phyloP scores from a whole-genome alignment of 345 rosid species.

The Moringa oleifera region DNA sequence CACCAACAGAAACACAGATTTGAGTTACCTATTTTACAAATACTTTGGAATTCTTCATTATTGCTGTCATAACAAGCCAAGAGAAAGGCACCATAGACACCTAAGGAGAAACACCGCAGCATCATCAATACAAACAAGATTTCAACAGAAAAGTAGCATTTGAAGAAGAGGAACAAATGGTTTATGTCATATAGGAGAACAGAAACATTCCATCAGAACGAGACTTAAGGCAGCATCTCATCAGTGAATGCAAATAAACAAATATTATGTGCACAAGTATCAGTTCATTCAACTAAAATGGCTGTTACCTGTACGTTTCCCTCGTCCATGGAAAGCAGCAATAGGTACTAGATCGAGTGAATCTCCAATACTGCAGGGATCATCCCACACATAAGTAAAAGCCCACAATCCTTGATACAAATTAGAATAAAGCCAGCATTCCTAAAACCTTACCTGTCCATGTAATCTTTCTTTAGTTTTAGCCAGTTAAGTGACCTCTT shows the following conservation, averaged over 20 bases:
- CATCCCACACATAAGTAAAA: neutral
- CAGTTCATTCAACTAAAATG: neutral
- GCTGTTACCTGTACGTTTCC: slow-evolving; percentile 75
- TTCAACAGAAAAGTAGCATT: neutral
- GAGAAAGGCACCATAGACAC: slow-evolving; percentile 90
- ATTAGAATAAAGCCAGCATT: neutral
- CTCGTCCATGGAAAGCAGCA: slow-evolving; percentile 95
- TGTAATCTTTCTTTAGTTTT: slow-evolving; percentile 93
- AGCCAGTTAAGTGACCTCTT: slow-evolving; percentile 91
- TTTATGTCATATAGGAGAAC: neutral
- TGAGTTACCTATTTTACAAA: slow-evolving; percentile 81
- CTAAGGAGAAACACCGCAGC: slow-evolving; percentile 32
- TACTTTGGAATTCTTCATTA: slow-evolving; percentile 90
- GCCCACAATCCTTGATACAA: neutral
- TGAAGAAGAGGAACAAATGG: neutral
- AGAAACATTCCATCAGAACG: neutral
- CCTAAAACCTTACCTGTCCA: slow-evolving; percentile 54
- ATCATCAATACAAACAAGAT: slow-evolving; percentile 14
- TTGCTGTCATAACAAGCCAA: slow-evolving; percentile 79
- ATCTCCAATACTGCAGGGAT: slow-evolving; percentile 72
- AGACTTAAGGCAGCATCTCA: neutral
- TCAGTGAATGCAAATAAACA: neutral
- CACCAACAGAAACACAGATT: neutral
- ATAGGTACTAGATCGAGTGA: slow-evolving; percentile 93
- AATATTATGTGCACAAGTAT: neutral